Percentiles rank a stretch among this genome's conserved stretches.
These are phyloP conservation scores for Emmonsiellopsis sp. DNA, from an alignment of 2,329 filamentous ascomycete species.

Conservation along the genomic window DNA sequence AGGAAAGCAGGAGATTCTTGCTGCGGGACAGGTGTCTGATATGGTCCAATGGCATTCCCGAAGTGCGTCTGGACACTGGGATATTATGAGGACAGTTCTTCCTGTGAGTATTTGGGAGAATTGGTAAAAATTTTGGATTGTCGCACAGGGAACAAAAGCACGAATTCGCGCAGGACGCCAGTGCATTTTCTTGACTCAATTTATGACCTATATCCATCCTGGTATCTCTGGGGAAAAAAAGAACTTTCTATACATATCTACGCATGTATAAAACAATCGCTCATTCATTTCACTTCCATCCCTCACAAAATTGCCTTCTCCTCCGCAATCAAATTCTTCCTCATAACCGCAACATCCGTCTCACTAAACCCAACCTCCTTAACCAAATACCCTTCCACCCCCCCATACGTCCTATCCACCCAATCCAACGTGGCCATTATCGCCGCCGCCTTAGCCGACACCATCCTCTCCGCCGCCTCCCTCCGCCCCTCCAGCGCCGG, in stretches of 20 bases:
- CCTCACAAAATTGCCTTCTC: slow-evolving; percentile 10
- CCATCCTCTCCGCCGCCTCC: slow-evolving; percentile 36
- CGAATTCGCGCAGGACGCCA: neutral
- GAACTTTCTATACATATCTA: slow-evolving; percentile 1
- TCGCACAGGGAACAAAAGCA: neutral
- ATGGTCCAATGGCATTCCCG: slow-evolving; percentile 63
- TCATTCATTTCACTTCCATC: neutral
- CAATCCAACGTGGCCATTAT: slow-evolving; percentile 44
- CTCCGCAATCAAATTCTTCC: slow-evolving; percentile 39
- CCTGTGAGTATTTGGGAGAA: slow-evolving; percentile 73
- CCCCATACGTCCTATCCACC: slow-evolving; percentile 52
- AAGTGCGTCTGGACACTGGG: slow-evolving; percentile 80
- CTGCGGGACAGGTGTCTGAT: slow-evolving; percentile 49
- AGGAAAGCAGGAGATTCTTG: slow-evolving; percentile 29
- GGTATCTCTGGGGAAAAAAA: slow-evolving; percentile 2
- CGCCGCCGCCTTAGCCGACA: slow-evolving; percentile 38
- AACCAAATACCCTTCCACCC: slow-evolving; percentile 54
- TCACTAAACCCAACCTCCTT: slow-evolving; percentile 49
- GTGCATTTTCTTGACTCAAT: neutral
- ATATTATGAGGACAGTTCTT: slow-evolving; percentile 77
- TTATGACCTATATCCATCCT: slow-evolving; percentile 4
- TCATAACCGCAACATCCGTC: slow-evolving; percentile 42
- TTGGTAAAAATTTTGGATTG: slow-evolving; percentile 50
- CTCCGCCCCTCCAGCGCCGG: slow-evolving; percentile 40
- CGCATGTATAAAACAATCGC: neutral